Conservation (phyloP, 164 flowering plant species). For the Stephania cephalantha region DNA sequence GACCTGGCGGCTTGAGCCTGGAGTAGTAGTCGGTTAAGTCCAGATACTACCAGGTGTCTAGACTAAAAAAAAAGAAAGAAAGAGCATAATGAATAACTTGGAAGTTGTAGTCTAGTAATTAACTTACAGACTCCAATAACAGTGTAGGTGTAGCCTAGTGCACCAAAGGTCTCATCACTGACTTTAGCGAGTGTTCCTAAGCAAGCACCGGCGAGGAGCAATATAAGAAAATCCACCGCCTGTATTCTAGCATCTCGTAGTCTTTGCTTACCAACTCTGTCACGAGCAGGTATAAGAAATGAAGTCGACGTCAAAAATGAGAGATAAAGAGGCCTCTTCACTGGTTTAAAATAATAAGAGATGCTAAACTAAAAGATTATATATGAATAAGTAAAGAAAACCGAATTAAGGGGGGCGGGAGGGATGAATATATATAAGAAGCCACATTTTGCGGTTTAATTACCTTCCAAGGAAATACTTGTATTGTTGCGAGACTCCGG, state of each 20-base stretch:
- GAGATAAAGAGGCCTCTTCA: not conserved
- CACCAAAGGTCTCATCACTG: slow-evolving; percentile 88
- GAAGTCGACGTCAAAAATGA: not conserved
- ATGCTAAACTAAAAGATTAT: not conserved
- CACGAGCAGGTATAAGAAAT: not conserved
- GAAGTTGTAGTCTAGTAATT: not conserved
- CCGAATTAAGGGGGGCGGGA: not conserved
- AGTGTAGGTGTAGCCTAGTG: slow-evolving; percentile 81
- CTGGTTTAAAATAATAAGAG: not conserved
- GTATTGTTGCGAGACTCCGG: slow-evolving; percentile 58
- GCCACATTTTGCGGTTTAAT: not conserved
- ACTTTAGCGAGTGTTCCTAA: slow-evolving; percentile 96
- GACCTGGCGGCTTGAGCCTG: too few relatives aligned
- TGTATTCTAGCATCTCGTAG: slow-evolving; percentile 80
- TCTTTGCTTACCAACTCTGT: slow-evolving; percentile 85
- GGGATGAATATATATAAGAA: not conserved
- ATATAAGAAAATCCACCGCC: slow-evolving; percentile 74
- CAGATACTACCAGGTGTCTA: too few relatives aligned
- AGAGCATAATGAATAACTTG: not conserved
- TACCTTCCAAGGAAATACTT: slow-evolving; percentile 89
- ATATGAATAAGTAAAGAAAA: not conserved
- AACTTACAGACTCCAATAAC: slow-evolving; percentile 98
- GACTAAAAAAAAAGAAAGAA: too few relatives aligned
- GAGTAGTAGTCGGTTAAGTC: too few relatives aligned
- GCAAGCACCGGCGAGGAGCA: slow-evolving; percentile 90